Evolutionary conservation across 805 yeast species (phyloP).

Genomic region (Peterozyma xylosa): DNA sequence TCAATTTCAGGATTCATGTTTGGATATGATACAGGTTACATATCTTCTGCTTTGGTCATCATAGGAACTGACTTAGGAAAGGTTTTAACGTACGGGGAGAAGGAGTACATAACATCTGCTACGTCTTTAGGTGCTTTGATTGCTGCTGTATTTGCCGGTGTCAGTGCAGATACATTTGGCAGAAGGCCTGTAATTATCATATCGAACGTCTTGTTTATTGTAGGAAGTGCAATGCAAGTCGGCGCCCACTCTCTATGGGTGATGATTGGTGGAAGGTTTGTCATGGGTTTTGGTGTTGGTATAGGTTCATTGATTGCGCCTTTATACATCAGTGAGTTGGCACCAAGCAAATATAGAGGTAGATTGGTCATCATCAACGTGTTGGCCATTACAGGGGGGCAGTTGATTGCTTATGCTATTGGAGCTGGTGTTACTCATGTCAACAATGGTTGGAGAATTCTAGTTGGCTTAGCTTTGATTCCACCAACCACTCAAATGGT

Average conservation of each 20-base stretch:
- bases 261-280: conserved; percentile 85
- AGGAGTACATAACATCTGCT: conserved; percentile 88
- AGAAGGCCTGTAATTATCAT: conserved; percentile 78
- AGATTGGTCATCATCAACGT: conserved; percentile 84
- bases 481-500: conserved; percentile 77
- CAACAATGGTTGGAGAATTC: conserved; percentile 84
- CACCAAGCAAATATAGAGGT: conserved; percentile 89
- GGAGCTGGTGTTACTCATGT: conserved; percentile 80
- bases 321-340: conserved; percentile 82
- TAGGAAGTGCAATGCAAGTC: conserved; percentile 83
- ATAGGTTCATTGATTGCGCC: conserved; percentile 94
- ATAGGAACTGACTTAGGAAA: conserved; percentile 70
- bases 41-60: conserved; percentile 86
- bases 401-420: conserved; percentile 85
- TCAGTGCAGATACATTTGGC: conserved; percentile 75
- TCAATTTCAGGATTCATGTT: conserved; percentile 95
- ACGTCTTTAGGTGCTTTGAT: conserved; percentile 90
- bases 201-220: conserved; percentile 72
- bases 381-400: conserved; percentile 91
- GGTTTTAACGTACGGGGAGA: conserved; percentile 63
- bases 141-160: conserved; percentile 73
- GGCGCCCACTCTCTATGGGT: conserved; percentile 79
- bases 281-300: conserved; percentile 97
- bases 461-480: conserved; percentile 84
- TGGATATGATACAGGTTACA: conserved; percentile 97